Conservation (phyloP, 257 asterid species). For the Gardenia jasminoides region DNA sequence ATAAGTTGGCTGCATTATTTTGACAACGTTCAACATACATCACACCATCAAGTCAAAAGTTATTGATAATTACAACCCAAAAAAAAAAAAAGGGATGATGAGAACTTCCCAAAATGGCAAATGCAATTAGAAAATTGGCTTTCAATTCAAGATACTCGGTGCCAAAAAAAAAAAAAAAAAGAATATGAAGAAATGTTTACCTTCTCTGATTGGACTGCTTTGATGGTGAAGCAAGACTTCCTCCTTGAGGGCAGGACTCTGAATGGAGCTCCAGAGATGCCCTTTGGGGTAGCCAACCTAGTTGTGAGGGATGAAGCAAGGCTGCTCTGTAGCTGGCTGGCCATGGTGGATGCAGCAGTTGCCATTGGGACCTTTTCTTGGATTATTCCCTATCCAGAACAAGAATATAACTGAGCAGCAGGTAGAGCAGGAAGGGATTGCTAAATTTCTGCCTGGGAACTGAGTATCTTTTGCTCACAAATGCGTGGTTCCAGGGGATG, state of each 20-base stretch:
- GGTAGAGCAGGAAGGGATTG: conserved; percentile 8
- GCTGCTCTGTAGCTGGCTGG: conserved; percentile 72
- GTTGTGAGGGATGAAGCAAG: conserved; percentile 55
- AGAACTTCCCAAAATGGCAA: too few relatives aligned
- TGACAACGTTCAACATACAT: not conserved
- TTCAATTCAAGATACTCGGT: too few relatives aligned
- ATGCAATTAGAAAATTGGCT: too few relatives aligned
- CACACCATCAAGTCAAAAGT: not conserved
- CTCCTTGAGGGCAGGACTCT: conserved; percentile 57
- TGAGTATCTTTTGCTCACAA: conserved; percentile 37
- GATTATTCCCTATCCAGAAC: conserved; percentile 13
- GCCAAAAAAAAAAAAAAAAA: too few relatives aligned
- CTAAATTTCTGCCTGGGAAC: conserved; percentile 22
- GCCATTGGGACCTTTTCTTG: conserved; percentile 46
- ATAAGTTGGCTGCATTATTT: conserved; percentile 70
- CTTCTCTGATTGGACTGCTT: conserved; percentile 80
- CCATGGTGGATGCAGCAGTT: conserved; percentile 72
- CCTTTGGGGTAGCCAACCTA: conserved; percentile 59
- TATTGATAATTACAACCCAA: too few relatives aligned
- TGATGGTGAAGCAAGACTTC: conserved; percentile 60
- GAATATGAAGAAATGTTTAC: too few relatives aligned
- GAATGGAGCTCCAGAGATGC: conserved; percentile 77
- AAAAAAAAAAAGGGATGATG: too few relatives aligned
- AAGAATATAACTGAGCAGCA: conserved; percentile 21
- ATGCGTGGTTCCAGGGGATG: conserved; percentile 54